Conservation (phyloP, 1,284 basidiomycete genomes). For the Cryptococcus amylolentus region DNA sequence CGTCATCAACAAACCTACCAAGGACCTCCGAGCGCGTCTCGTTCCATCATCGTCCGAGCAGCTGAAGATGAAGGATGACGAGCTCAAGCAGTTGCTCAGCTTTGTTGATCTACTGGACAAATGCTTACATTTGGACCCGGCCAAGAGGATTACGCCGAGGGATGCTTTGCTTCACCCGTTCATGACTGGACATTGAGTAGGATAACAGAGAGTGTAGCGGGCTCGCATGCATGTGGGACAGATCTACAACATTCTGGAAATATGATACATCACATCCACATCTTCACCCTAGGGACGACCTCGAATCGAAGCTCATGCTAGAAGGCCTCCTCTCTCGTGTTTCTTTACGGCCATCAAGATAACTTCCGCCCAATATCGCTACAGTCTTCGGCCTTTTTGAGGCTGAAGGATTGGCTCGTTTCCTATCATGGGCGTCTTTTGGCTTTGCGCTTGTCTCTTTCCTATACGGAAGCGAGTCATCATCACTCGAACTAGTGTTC, state of each 20-base stretch:
- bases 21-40: slow-evolving; percentile 76
- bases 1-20: slow-evolving; percentile 74
- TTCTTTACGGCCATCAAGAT: slow-evolving; percentile 15
- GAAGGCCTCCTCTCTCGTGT: slow-evolving; percentile 1
- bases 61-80: slow-evolving; percentile 77
- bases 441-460: no score
- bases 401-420: background rate
- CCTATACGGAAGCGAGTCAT: no score
- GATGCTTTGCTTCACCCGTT: slow-evolving; percentile 87
- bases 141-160: slow-evolving; percentile 75
- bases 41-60: slow-evolving; percentile 69
- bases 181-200: slow-evolving; percentile 50
- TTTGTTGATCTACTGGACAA: slow-evolving; percentile 92
- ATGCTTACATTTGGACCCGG: slow-evolving; percentile 85
- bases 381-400: slow-evolving; percentile 6
- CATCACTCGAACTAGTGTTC: no score
- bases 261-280: background rate
- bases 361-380: slow-evolving; percentile 13
- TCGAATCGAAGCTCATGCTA: slow-evolving; percentile 1
- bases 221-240: slow-evolving; percentile 23
- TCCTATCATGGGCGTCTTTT: no score
- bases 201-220: background rate
- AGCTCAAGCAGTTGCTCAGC: slow-evolving; percentile 72
- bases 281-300: background rate
- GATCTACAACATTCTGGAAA: slow-evolving; percentile 29